Conservation (phyloP, 2,329 filamentous ascomycete species). For the Penicillium fuscoglaucum region DNA sequence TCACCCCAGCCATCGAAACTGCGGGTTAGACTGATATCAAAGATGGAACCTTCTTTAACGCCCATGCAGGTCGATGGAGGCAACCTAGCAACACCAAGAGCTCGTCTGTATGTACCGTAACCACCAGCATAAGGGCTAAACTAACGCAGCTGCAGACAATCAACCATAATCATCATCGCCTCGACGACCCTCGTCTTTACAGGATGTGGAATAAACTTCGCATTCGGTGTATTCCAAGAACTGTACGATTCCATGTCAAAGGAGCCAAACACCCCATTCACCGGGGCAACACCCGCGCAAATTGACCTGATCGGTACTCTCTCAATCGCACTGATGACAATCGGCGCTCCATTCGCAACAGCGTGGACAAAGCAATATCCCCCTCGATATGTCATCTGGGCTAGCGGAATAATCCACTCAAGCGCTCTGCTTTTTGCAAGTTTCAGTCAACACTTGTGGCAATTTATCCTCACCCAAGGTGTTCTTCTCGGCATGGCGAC, state of each 20-base stretch:
- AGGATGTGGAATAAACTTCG: slow-evolving; percentile 41
- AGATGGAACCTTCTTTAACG: background rate
- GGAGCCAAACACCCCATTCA: slow-evolving; percentile 35
- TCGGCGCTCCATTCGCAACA: slow-evolving; percentile 37
- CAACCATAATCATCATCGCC: slow-evolving; percentile 12
- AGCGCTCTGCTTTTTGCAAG: slow-evolving; percentile 33
- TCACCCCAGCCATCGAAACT: background rate
- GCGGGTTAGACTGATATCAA: background rate
- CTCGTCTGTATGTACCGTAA: background rate
- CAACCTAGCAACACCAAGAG: background rate
- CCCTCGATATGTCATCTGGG: slow-evolving; percentile 31
- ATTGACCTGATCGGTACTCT: slow-evolving; percentile 45
- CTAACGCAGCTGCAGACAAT: slow-evolving; percentile 7
- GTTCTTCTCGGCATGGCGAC: slow-evolving; percentile 40
- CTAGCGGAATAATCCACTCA: slow-evolving; percentile 33
- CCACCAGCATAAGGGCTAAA: background rate
- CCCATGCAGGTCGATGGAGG: slow-evolving; percentile 6
- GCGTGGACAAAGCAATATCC: slow-evolving; percentile 39
- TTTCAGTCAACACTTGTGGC: slow-evolving; percentile 36
- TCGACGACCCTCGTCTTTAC: slow-evolving; percentile 34
- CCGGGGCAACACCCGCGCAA: slow-evolving; percentile 35
- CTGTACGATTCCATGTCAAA: slow-evolving; percentile 39
- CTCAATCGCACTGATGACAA: slow-evolving; percentile 38
- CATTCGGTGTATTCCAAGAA: slow-evolving; percentile 45
- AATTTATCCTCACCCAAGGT: slow-evolving; percentile 38